phyloP scores from a whole-genome alignment of 192 early-diverging fungal genomes.

The Physocladia obscura region DNA sequence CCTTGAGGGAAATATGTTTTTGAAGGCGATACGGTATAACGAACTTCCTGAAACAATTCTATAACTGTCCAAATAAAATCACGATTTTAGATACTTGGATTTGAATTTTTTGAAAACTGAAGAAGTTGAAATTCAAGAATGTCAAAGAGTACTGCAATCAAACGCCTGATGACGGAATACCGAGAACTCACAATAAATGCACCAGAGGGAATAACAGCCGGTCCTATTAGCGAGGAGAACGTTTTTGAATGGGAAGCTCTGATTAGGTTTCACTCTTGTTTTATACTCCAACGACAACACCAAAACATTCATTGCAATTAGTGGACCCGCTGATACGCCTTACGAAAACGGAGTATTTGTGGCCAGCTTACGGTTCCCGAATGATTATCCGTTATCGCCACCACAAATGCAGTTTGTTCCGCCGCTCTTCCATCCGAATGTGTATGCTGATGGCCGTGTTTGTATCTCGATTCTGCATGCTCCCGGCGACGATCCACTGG shows the following conservation, averaged over 20 bases:
- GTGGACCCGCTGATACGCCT: constrained; percentile 53
- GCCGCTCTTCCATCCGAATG: constrained; percentile 58
- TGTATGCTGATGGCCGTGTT: constrained; percentile 52
- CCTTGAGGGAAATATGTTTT: not conserved
- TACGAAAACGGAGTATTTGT: constrained; percentile 60
- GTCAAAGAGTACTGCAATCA: constrained; percentile 21
- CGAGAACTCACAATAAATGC: constrained; percentile 27
- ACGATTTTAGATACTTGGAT: not conserved
- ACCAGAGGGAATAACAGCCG: constrained; percentile 32
- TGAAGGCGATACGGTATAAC: not conserved
- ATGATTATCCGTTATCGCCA: constrained; percentile 60
- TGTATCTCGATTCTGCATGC: constrained; percentile 67
- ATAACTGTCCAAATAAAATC: not conserved
- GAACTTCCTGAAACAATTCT: not conserved
- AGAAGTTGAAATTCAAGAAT: constrained; percentile 32
- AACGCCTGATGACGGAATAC: constrained; percentile 37
- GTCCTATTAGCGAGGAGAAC: constrained; percentile 43
- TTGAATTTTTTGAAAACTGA: not conserved
- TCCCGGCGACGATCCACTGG: constrained; percentile 57
- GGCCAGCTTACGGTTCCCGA: constrained; percentile 57
- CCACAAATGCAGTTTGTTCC: constrained; percentile 56
- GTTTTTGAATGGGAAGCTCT: constrained; percentile 60
- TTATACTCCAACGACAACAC: too few relatives aligned
- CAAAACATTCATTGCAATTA: too few relatives aligned
- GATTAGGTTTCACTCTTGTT: too few relatives aligned